A percentile compares a stretch with the other conserved stretches of the same genome.
These are phyloP conservation scores for Anthracocystis panici-leucophaei DNA, from an alignment of 1,284 basidiomycete species.

Conservation along the genomic window DNA sequence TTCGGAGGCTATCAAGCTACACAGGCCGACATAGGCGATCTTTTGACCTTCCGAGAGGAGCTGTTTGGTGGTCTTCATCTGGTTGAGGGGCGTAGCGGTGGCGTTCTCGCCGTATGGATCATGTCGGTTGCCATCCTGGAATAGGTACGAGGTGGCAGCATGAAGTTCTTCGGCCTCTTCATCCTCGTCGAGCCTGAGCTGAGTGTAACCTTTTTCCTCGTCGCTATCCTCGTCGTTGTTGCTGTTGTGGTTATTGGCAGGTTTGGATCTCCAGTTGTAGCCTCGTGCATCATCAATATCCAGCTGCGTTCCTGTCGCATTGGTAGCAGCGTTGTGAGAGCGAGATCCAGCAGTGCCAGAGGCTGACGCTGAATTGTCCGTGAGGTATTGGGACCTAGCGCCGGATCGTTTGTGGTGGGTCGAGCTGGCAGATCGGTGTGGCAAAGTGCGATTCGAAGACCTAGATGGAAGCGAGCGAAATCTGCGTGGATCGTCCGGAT, in stretches of 20 bases:
- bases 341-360: conserved; percentile 9
- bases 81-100: conserved; percentile 64
- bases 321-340: conserved; percentile 38
- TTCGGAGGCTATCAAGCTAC: conserved; percentile 62
- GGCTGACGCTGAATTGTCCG: conserved; percentile 10
- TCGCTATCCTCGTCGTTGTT: conserved; percentile 49
- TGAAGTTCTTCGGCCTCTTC: conserved; percentile 66
- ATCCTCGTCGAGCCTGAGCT: conserved; percentile 67
- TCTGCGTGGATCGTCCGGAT: conserved; percentile 47
- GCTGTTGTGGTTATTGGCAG: conserved; percentile 24
- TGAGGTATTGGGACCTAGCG: conserved; percentile 27
- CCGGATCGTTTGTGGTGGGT: conserved; percentile 27
- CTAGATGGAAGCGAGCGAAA: conserved; percentile 41
- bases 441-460: conserved; percentile 16
- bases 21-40: conserved; percentile 68
- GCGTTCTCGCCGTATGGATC: conserved; percentile 51
- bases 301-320: conserved; percentile 63
- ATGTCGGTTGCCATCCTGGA: conserved; percentile 57
- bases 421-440: conserved; percentile 17
- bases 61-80: conserved; percentile 68
- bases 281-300: conserved; percentile 67
- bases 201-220: conserved; percentile 63
- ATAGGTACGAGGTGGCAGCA: conserved; percentile 67
- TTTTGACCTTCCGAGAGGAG: conserved; percentile 66
- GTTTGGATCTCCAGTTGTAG: conserved; percentile 67